Conservation (phyloP, 2,329 filamentous ascomycete genomes). For the Dactylonectria estremocensis region DNA sequence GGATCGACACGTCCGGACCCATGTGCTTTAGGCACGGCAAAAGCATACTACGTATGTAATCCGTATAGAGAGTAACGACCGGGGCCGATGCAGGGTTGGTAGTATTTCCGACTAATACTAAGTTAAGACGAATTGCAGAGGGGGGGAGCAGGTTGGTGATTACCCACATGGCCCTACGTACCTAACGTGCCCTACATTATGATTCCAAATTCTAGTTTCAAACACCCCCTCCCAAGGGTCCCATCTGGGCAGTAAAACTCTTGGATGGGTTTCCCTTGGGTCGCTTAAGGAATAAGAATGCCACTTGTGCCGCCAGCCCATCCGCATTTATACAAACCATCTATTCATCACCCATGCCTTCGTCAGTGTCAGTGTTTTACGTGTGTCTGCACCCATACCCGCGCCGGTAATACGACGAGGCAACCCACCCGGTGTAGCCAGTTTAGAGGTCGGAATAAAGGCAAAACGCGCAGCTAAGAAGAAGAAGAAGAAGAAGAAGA, state of each 20-base stretch:
- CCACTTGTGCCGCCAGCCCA: no score
- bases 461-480: neutral
- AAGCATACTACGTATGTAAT: no score
- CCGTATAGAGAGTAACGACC: neutral
- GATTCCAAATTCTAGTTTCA: neutral
- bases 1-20: neutral
- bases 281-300: neutral
- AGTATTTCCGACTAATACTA: neutral
- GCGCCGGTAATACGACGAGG: neutral
- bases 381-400: no score
- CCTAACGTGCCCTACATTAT: neutral
- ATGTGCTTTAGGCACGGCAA: neutral
- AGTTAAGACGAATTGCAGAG: neutral
- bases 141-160: neutral
- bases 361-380: no score
- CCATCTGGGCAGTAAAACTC: no score
- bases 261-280: neutral
- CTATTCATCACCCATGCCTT: no score
- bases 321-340: no score
- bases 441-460: neutral
- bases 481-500: no score
- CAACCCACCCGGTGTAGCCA: no score
- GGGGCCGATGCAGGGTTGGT: neutral
- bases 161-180: neutral
- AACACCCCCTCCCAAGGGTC: no score